These are phyloP conservation scores for Wickerhamiella infanticola DNA, from an alignment of 1,139 yeast species.

Conservation along the genomic window DNA sequence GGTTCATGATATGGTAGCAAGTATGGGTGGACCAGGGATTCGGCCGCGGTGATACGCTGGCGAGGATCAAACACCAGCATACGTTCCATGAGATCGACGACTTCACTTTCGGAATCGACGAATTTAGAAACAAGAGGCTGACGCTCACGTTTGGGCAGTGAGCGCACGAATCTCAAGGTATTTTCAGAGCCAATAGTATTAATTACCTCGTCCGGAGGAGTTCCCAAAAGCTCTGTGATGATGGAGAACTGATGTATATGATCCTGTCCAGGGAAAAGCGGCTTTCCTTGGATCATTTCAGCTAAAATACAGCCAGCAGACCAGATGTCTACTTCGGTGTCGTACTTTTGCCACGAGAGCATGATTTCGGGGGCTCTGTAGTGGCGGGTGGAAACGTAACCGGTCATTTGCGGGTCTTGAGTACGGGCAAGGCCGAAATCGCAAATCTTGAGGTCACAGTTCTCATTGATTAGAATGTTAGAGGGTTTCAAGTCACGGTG, in stretches of 20 bases:
- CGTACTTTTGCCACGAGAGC: constrained; percentile 99
- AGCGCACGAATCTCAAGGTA: constrained; percentile 83
- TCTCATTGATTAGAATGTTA: constrained; percentile 82
- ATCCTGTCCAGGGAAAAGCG: constrained; percentile 94
- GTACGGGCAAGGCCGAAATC: constrained; percentile 94
- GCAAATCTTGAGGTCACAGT: constrained; percentile 91
- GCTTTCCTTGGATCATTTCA: constrained; percentile 98
- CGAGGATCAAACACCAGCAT: constrained; percentile 93
- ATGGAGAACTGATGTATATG: constrained; percentile 97
- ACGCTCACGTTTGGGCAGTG: constrained; percentile 85
- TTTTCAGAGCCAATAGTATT: constrained; percentile 93
- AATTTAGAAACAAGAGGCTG: constrained; percentile 76
- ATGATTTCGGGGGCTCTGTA: constrained; percentile 97
- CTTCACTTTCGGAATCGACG: constrained; percentile 73
- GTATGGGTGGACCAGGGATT: constrained; percentile 81
- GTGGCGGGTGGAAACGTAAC: constrained; percentile 91
- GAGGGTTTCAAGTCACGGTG: constrained; percentile 92
- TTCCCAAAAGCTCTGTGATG: constrained; percentile 87
- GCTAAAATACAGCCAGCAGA: constrained; percentile 98
- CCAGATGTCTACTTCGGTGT: constrained; percentile 98
- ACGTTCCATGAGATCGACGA: constrained; percentile 72
- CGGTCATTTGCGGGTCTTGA: constrained; percentile 99
- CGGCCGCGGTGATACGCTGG: constrained; percentile 82
- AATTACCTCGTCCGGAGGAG: constrained; percentile 92
- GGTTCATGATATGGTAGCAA: constrained; percentile 98